Evolutionary conservation across 768 basidiomycete species (phyloP), one percentile per base, ranked within the genome.

Genomic region (Calocera viscosa): DNA sequence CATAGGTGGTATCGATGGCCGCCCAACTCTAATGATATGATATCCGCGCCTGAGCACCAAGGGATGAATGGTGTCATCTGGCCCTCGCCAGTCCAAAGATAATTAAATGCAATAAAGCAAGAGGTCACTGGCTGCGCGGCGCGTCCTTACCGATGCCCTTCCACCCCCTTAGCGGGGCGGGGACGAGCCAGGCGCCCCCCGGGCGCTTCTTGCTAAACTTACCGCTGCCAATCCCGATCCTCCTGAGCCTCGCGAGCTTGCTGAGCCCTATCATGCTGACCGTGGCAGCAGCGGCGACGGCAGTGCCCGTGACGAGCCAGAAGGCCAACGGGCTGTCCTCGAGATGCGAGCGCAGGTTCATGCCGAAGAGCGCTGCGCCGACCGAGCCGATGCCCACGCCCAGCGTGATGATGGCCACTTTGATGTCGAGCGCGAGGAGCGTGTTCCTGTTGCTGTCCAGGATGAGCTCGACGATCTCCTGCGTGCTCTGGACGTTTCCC

Each of bases 391-490:
- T 83, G 12, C 94, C 94, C 67, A 98, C 82, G 0, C 95, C 95
- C 78, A 97, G 85, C 0, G 95, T 98, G 38, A 85, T 84, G 67
- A 98, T 97, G n/a, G 93, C 94, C 14, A 96, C 86, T 81, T 94
- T 88, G 43, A 98, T 81, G 77, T 97, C 94, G 35, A 98, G 83
- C 53, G 91, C 91, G 24, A 98, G 81, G 17, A 98, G 80, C 2
- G 89, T 84, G 72, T 98, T 98, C 63, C 95, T 88, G 78, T 96
- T 96, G 63, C 94, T 90, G 75, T 98, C 95, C 41, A 98, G 81
- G 72, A 97, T 93, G 68, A 98, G 82, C 76, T 98, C 95, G 1
- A 95, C 91, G 65, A 98, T 97, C 77, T 98, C 95, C 79, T 97
- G 95, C 0, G 95, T 98, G 14, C 94, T 93, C 77, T 94, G 90